Conservation (phyloP, 257 asterid species). For the Jacaranda copaia region DNA sequence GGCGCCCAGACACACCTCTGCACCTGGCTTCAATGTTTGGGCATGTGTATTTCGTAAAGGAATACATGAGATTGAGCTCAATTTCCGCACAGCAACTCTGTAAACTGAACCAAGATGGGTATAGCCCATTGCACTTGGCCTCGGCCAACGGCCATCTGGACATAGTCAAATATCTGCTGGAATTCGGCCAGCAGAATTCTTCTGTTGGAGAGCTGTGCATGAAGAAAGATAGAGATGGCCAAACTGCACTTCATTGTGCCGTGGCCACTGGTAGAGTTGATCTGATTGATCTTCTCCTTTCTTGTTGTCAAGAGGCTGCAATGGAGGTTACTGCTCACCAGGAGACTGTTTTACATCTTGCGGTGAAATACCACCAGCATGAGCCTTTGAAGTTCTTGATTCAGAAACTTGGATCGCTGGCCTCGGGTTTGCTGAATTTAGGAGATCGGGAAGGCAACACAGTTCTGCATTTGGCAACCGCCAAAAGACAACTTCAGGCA, state of each 20-base stretch:
- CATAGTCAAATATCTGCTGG: background rate
- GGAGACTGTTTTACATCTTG: background rate
- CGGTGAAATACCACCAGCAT: background rate
- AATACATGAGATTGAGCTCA: background rate
- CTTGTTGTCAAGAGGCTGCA: background rate
- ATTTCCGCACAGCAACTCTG: background rate
- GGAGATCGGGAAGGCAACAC: background rate
- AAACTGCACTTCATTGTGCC: background rate
- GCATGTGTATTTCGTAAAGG: background rate
- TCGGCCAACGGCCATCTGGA: background rate
- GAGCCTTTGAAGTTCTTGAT: background rate
- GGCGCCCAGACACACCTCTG: background rate
- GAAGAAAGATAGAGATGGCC: background rate
- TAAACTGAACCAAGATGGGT: background rate
- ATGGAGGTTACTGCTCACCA: background rate
- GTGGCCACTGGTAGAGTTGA: background rate
- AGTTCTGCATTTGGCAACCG: background rate
- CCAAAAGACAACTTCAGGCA: background rate
- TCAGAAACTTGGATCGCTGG: background rate
- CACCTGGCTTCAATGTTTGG: slow-evolving; percentile 4
- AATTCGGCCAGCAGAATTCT: background rate
- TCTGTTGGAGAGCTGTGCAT: background rate
- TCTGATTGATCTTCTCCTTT: background rate
- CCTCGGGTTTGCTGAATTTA: background rate
- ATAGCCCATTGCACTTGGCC: background rate